These are phyloP conservation scores for Irpex sp. DNA, from an alignment of 1,284 basidiomycete species.

Conservation along the genomic window DNA sequence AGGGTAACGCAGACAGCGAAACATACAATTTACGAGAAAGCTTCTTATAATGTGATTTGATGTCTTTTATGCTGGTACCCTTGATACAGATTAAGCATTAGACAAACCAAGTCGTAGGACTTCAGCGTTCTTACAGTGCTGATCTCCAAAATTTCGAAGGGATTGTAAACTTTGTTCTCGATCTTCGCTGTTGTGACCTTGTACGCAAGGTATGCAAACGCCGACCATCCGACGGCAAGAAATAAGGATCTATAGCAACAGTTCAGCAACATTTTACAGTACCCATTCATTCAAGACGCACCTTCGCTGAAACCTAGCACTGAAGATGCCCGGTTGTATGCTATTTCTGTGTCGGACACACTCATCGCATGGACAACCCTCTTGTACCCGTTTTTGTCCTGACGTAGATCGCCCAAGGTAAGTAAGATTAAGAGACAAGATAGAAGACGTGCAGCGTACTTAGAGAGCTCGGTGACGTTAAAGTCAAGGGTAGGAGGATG, in stretches of 20 bases:
- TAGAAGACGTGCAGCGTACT: slow-evolving; percentile 31
- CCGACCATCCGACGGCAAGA: slow-evolving; percentile 72
- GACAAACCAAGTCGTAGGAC: background rate
- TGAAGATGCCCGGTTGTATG: slow-evolving; percentile 38
- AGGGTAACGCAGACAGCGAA: background rate
- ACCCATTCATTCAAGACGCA: slow-evolving; percentile 16
- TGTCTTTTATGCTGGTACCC: slow-evolving; percentile 82
- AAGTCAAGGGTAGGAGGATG: slow-evolving; percentile 73
- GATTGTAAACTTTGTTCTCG: slow-evolving; percentile 84
- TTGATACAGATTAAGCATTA: slow-evolving; percentile 21
- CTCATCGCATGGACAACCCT: slow-evolving; percentile 64
- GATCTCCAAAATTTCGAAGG: slow-evolving; percentile 92
- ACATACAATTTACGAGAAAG: slow-evolving; percentile 87
- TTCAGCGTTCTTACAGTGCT: slow-evolving; percentile 42
- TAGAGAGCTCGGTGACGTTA: slow-evolving; percentile 39
- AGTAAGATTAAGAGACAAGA: no score
- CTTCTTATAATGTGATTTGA: slow-evolving; percentile 95
- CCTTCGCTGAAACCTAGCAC: slow-evolving; percentile 27
- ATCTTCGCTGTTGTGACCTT: slow-evolving; percentile 57
- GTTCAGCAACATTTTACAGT: background rate
- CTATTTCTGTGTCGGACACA: slow-evolving; percentile 59
- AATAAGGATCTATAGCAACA: slow-evolving; percentile 43
- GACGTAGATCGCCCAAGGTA: background rate
- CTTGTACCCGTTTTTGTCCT: slow-evolving; percentile 22
- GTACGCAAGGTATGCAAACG: slow-evolving; percentile 69